These are phyloP conservation scores for Elsinoe fawcettii DNA, from an alignment of 2,329 filamentous ascomycete species.

Conservation along the genomic window DNA sequence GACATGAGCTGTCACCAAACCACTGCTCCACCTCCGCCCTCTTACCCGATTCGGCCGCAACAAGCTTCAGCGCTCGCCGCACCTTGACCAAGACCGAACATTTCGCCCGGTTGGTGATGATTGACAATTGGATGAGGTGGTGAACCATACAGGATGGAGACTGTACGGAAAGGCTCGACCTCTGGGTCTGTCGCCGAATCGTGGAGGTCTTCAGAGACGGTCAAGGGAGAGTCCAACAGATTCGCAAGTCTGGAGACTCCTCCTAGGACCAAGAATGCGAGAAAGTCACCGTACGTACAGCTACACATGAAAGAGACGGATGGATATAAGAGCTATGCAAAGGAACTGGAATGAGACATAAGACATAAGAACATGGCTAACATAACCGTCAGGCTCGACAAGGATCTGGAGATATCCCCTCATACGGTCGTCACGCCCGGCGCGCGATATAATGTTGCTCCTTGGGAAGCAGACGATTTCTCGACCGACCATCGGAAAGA, in stretches of 20 bases:
- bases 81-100: neutral
- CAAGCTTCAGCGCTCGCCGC: slow-evolving; percentile 12
- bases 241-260: slow-evolving; percentile 22
- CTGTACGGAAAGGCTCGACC: slow-evolving; percentile 54
- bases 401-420: slow-evolving; percentile 39
- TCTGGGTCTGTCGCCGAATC: slow-evolving; percentile 60
- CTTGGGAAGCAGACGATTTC: slow-evolving; percentile 55
- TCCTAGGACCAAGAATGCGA: slow-evolving; percentile 16
- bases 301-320: neutral
- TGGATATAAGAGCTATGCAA: neutral
- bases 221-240: slow-evolving; percentile 50
- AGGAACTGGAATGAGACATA: neutral
- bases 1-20: slow-evolving; percentile 5
- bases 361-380: neutral
- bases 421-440: slow-evolving; percentile 34
- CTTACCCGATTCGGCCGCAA: slow-evolving; percentile 13
- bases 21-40: slow-evolving; percentile 6
- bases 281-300: slow-evolving; percentile 34
- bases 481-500: slow-evolving; percentile 59
- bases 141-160: slow-evolving; percentile 8
- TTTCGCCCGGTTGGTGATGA: slow-evolving; percentile 3
- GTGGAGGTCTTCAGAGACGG: slow-evolving; percentile 59
- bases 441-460: slow-evolving; percentile 40
- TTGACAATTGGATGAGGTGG: slow-evolving; percentile 10
- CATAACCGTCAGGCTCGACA: slow-evolving; percentile 33